Evolutionary conservation across 2,329 filamentous ascomycete genomes (phyloP).

Genomic region (Cladophialophora carrionii): DNA sequence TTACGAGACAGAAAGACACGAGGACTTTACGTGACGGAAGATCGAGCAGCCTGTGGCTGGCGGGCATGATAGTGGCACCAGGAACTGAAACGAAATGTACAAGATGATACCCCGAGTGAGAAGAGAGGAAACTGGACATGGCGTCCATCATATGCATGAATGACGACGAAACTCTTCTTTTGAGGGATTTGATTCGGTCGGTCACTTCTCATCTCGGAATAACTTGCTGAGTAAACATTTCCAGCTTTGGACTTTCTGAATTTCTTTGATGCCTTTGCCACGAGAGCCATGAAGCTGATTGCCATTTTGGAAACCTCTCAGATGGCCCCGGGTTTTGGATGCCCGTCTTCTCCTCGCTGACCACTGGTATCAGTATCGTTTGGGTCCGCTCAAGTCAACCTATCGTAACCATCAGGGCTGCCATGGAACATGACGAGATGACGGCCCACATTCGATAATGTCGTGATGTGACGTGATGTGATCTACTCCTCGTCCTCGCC

Average conservation of each 20-base stretch:
- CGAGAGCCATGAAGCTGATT: background rate
- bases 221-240: background rate
- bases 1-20: background rate
- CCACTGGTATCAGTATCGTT: background rate
- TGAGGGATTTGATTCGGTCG: background rate
- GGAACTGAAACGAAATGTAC: background rate
- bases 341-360: background rate
- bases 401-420: background rate
- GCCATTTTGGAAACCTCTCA: background rate
- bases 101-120: background rate
- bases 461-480: conserved; percentile 35
- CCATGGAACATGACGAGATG: background rate
- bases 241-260: background rate
- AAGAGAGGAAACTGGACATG: background rate
- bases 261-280: background rate
- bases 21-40: background rate
- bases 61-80: background rate
- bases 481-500: conserved; percentile 65
- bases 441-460: background rate
- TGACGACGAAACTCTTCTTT: background rate
- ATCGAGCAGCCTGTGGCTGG: background rate
- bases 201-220: background rate
- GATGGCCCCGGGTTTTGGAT: background rate
- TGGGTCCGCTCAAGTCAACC: background rate
- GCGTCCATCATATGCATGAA: background rate